A percentile compares a stretch with the other conserved stretches of the same genome.
Conservation (phyloP, 2,329 filamentous ascomycete species). For the Harringtonia lauricola region DNA sequence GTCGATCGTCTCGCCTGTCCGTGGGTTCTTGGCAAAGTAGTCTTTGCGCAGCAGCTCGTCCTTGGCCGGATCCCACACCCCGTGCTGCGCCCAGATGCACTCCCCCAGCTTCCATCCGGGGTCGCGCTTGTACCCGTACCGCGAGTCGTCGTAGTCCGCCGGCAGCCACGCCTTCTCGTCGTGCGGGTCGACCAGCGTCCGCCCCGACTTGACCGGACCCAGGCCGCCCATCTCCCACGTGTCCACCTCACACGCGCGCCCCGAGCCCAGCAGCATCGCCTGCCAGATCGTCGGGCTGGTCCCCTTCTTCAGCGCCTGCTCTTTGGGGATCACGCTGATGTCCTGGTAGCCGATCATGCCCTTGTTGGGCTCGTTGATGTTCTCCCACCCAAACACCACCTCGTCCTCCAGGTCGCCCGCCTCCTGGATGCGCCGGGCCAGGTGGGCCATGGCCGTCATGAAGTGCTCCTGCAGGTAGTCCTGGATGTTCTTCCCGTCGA, state of each 20-base stretch:
- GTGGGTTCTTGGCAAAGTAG: slow-evolving; percentile 75
- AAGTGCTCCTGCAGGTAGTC: slow-evolving; percentile 89
- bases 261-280: slow-evolving; percentile 82
- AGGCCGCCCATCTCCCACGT: slow-evolving; percentile 91
- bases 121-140: slow-evolving; percentile 85
- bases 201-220: slow-evolving; percentile 83
- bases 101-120: slow-evolving; percentile 85
- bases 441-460: slow-evolving; percentile 64
- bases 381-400: slow-evolving; percentile 91
- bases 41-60: slow-evolving; percentile 72
- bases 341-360: slow-evolving; percentile 79
- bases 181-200: slow-evolving; percentile 73
- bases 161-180: slow-evolving; percentile 79
- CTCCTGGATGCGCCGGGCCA: slow-evolving; percentile 77
- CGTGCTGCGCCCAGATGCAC: slow-evolving; percentile 94
- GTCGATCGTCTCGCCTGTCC: slow-evolving; percentile 61
- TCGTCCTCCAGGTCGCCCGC: slow-evolving; percentile 81
- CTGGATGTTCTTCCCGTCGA: slow-evolving; percentile 87
- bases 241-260: slow-evolving; percentile 78
- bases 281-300: slow-evolving; percentile 93
- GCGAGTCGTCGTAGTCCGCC: slow-evolving; percentile 69
- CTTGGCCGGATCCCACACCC: slow-evolving; percentile 76
- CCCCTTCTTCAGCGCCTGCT: slow-evolving; percentile 86
- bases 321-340: slow-evolving; percentile 67
- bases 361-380: slow-evolving; percentile 86